These are phyloP conservation scores for Penicillium chermesinum DNA, from an alignment of 495 filamentous ascomycete genomes.

Conservation along the genomic window DNA sequence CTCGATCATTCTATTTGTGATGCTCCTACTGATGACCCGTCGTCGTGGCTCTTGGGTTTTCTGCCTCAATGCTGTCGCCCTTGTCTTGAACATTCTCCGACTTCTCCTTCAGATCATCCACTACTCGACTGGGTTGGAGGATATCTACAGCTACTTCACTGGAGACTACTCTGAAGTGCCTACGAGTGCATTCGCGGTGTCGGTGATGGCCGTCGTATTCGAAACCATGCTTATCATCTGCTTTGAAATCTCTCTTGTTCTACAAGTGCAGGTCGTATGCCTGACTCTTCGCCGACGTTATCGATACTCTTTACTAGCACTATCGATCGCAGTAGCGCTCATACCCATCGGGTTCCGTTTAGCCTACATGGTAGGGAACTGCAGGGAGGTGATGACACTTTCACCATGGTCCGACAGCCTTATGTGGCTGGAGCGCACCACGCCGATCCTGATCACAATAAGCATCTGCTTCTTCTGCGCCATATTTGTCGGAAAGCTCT, in stretches of 20 bases:
- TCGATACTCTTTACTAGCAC: slow-evolving; percentile 36
- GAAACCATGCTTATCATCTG: slow-evolving; percentile 53
- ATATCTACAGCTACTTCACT: slow-evolving; percentile 55
- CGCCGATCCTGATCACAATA: slow-evolving; percentile 52
- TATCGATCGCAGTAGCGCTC: slow-evolving; percentile 51
- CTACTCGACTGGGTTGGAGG: slow-evolving; percentile 52
- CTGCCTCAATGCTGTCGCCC: slow-evolving; percentile 56
- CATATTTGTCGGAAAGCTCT: slow-evolving; percentile 68
- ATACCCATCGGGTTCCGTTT: slow-evolving; percentile 57
- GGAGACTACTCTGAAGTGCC: slow-evolving; percentile 52
- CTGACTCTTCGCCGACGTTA: slow-evolving; percentile 40
- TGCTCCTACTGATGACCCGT: slow-evolving; percentile 60
- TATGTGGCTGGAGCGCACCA: slow-evolving; percentile 47
- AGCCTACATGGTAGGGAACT: slow-evolving; percentile 52
- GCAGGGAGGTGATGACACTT: slow-evolving; percentile 41
- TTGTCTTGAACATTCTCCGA: slow-evolving; percentile 57
- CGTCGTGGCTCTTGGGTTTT: slow-evolving; percentile 54
- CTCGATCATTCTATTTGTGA: slow-evolving; percentile 58
- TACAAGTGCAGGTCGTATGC: slow-evolving; percentile 68
- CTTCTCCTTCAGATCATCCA: slow-evolving; percentile 54
- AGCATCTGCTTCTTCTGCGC: slow-evolving; percentile 72
- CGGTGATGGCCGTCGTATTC: slow-evolving; percentile 49
- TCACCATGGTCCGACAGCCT: slow-evolving; percentile 3
- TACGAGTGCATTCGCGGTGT: slow-evolving; percentile 41
- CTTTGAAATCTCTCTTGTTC: slow-evolving; percentile 60